Conservation (phyloP, 257 asterid genomes). For the Solanum gandarillasii region DNA sequence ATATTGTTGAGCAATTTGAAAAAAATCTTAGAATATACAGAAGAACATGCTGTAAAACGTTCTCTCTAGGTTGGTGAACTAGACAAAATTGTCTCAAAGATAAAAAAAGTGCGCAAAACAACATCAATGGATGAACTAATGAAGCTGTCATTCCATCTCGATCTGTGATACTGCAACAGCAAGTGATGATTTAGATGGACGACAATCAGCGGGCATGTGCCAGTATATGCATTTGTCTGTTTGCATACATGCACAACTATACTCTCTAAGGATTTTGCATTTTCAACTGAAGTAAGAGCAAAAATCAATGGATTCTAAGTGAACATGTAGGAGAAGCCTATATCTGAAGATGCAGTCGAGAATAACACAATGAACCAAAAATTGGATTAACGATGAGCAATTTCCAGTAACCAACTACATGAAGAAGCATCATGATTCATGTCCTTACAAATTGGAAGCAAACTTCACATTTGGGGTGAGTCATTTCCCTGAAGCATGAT, state of each 20-base stretch:
- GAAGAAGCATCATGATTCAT: neutral
- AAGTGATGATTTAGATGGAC: neutral
- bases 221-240: neutral
- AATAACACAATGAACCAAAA: neutral
- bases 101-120: neutral
- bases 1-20: neutral
- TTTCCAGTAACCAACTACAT: neutral
- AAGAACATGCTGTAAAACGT: neutral
- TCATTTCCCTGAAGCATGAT: slow-evolving; percentile 90
- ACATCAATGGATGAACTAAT: neutral
- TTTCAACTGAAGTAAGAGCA: neutral
- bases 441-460: slow-evolving; percentile 77
- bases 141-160: neutral
- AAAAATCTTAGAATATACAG: neutral
- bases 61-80: neutral
- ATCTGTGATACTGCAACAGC: neutral
- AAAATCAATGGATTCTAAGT: neutral
- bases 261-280: neutral
- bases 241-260: neutral
- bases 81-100: neutral
- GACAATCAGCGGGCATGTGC: neutral
- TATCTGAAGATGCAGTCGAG: neutral
- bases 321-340: neutral
- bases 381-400: neutral
- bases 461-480: slow-evolving; percentile 94